Conservation (phyloP, 2,329 filamentous ascomycete genomes). For the Penicillium sp. region DNA sequence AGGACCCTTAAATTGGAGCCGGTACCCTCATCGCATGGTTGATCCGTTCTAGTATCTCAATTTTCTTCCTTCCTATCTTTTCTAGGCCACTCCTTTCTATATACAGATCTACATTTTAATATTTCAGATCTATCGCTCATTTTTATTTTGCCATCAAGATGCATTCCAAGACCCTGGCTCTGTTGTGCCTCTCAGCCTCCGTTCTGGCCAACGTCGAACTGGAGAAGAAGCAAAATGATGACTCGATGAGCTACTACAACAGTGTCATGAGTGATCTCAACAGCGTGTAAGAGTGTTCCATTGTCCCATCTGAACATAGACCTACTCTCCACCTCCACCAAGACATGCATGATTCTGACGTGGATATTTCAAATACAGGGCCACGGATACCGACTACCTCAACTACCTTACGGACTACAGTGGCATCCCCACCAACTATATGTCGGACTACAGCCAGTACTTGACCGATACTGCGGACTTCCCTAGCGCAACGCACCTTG, state of each 20-base stretch:
- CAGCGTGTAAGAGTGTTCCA: conserved; percentile 3
- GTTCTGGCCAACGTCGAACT: conserved; percentile 21
- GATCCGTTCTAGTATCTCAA: not conserved
- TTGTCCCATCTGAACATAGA: not conserved
- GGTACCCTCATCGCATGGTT: not conserved
- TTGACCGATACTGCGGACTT: not conserved
- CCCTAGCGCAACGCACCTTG: not conserved
- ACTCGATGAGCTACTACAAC: conserved; percentile 8
- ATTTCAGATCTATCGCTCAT: not conserved
- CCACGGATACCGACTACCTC: conserved; percentile 9
- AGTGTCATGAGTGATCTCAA: conserved; percentile 12
- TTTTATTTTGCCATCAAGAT: conserved; percentile 16
- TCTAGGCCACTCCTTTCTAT: not conserved
- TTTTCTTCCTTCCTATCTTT: not conserved
- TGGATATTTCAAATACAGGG: not conserved
- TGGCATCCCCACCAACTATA: conserved; percentile 1
- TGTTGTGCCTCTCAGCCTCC: conserved; percentile 26
- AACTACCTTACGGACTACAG: conserved; percentile 9
- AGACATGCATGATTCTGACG: too few relatives aligned
- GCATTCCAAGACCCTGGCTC: conserved; percentile 29
- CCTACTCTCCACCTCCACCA: not conserved
- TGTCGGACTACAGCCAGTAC: not conserved
- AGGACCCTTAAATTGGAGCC: not conserved
- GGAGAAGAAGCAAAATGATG: conserved; percentile 14
- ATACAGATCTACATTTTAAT: not conserved